These are phyloP conservation scores for Phalaenopsis aphrodite DNA, from an alignment of 106 monocot genomes.

Conservation along the genomic window DNA sequence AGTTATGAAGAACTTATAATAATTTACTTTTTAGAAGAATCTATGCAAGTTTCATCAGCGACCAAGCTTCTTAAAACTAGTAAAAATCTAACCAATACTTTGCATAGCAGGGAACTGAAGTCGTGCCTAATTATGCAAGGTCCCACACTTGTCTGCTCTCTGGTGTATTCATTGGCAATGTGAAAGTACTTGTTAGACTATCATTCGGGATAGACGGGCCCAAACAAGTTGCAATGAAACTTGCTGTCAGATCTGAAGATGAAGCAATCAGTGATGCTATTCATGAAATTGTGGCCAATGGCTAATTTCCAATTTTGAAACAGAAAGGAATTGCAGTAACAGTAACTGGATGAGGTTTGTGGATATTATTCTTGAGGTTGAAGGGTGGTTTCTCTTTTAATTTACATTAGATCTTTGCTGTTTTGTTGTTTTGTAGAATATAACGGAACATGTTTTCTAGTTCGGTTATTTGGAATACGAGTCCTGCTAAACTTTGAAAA, in stretches of 20 bases:
- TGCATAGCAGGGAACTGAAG: slow-evolving; percentile 67
- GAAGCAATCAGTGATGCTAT: slow-evolving; percentile 66
- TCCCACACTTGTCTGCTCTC: slow-evolving; percentile 87
- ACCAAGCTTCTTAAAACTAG: background rate
- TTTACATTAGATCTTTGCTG: background rate
- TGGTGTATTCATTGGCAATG: slow-evolving; percentile 78
- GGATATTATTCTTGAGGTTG: slow-evolving; percentile 4
- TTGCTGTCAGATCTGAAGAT: slow-evolving; percentile 86
- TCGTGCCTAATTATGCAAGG: slow-evolving; percentile 74
- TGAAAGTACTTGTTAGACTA: slow-evolving; percentile 72
- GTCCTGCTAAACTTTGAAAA: background rate
- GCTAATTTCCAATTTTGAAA: slow-evolving; percentile 13
- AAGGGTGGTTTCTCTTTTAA: background rate
- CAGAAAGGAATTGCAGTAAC: background rate
- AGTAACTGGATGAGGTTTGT: background rate
- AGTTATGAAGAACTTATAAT: too few relatives aligned
- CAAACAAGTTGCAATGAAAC: slow-evolving; percentile 96
- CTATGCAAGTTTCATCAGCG: background rate
- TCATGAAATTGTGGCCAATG: slow-evolving; percentile 83
- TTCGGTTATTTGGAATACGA: background rate
- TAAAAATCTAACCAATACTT: background rate
- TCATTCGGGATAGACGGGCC: slow-evolving; percentile 85
- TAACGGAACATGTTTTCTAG: background rate
- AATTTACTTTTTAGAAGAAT: too few relatives aligned
- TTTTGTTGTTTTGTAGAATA: slow-evolving; percentile 1